Conservation (phyloP, 1,284 basidiomycete genomes). For the Fomitopsis palustris region DNA sequence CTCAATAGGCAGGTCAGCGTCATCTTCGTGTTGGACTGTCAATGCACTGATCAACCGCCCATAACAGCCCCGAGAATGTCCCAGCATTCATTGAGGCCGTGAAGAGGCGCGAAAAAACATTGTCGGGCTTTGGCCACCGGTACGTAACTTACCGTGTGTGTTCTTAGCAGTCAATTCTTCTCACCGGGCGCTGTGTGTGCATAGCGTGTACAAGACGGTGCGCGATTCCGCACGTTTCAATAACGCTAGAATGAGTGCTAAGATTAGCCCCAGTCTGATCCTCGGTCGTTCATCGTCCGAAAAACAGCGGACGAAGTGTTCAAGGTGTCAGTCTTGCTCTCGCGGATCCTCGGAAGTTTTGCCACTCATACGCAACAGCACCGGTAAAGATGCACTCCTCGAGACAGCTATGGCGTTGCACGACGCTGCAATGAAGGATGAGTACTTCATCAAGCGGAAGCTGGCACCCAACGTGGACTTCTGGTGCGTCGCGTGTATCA, state of each 20-base stretch:
- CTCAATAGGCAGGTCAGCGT: conserved; percentile 71
- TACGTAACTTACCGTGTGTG: conserved; percentile 26
- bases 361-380: conserved; percentile 37
- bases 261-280: conserved; percentile 59
- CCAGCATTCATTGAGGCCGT: conserved; percentile 82
- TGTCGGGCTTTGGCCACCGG: conserved; percentile 87
- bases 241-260: background rate
- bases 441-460: conserved; percentile 76
- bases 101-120: conserved; percentile 79
- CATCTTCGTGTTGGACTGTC: background rate
- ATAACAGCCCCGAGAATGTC: conserved; percentile 70
- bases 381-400: conserved; percentile 77
- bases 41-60: background rate
- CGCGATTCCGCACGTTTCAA: conserved; percentile 20
- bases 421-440: conserved; percentile 83
- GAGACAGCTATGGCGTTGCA: conserved; percentile 87
- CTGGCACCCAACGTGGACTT: conserved; percentile 83
- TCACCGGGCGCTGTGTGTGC: background rate
- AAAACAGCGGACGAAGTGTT: conserved; percentile 88
- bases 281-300: conserved; percentile 83
- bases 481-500: conserved; percentile 47
- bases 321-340: conserved; percentile 53
- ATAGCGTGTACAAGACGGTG: conserved; percentile 77
- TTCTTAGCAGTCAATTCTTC: background rate
- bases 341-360: background rate